Evolutionary conservation across 371 early-diverging fungal species (phyloP).

Genomic region (Mucor ambiguus): DNA sequence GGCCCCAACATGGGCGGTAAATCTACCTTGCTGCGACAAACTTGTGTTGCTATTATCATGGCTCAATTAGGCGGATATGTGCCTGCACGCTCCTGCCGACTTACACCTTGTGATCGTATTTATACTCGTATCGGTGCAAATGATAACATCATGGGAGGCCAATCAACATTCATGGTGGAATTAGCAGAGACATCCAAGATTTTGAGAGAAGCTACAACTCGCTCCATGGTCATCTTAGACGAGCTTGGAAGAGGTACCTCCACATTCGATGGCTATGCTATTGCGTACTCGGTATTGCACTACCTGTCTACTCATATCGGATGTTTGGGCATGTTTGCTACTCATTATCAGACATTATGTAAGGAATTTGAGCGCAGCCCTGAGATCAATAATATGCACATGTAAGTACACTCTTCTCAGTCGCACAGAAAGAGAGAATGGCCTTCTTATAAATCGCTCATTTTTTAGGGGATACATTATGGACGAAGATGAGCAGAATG

Average conservation of each 20-base stretch:
- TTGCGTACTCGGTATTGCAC: slow-evolving; percentile 94
- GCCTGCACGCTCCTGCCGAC: slow-evolving; percentile 77
- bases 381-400: slow-evolving; percentile 65
- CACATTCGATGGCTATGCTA: slow-evolving; percentile 98
- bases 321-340: slow-evolving; percentile 94
- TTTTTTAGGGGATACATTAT: slow-evolving; percentile 74
- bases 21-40: slow-evolving; percentile 95
- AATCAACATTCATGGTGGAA: slow-evolving; percentile 99
- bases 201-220: slow-evolving; percentile 88
- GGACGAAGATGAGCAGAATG: slow-evolving; percentile 80
- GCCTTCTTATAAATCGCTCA: slow-evolving; percentile 31
- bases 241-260: slow-evolving; percentile 99
- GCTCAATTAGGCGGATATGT: slow-evolving; percentile 99
- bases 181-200: slow-evolving; percentile 96
- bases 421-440: background rate
- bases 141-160: slow-evolving; percentile 96
- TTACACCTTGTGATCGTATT: slow-evolving; percentile 96
- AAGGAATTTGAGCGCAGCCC: slow-evolving; percentile 75
- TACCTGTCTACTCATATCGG: slow-evolving; percentile 82
- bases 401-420: slow-evolving; percentile 38
- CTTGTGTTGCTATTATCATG: slow-evolving; percentile 97
- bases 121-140: slow-evolving; percentile 98
- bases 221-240: slow-evolving; percentile 98
- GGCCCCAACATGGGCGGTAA: slow-evolving; percentile 99
- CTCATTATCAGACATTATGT: slow-evolving; percentile 97